Conservation (phyloP, 495 filamentous ascomycete species). For the Neurospora cerealis region DNA sequence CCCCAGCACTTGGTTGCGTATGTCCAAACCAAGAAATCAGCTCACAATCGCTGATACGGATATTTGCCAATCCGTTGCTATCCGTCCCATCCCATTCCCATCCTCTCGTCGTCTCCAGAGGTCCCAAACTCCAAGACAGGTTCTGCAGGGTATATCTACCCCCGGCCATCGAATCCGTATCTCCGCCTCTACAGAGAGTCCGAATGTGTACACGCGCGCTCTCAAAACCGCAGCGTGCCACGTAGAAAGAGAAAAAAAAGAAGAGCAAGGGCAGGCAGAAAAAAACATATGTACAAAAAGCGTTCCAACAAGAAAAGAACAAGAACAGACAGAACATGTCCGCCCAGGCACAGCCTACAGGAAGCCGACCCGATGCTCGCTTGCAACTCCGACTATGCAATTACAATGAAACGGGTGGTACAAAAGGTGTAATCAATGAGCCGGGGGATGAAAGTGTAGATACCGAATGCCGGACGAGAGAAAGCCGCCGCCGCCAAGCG, state of each 20-base stretch:
- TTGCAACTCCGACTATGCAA: not conserved
- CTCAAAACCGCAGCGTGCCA: not conserved
- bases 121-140: not conserved
- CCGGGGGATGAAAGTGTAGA: not conserved
- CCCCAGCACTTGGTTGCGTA: not conserved
- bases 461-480: not conserved
- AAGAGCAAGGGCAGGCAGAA: not conserved
- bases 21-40: not conserved
- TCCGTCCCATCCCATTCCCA: not conserved
- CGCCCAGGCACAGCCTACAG: not conserved
- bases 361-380: not conserved
- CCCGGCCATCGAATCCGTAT: not conserved
- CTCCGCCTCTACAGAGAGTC: not conserved
- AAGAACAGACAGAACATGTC: not conserved
- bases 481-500: not conserved
- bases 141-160: not conserved
- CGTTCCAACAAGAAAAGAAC: not conserved
- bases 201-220: not conserved
- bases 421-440: not conserved
- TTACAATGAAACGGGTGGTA: not conserved
- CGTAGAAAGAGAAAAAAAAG: not conserved
- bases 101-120: not conserved
- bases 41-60: not conserved
- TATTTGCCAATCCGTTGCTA: not conserved
- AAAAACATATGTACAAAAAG: not conserved